Base-by-base conservation (phyloP, 2,329 filamentous ascomycete species). In the Botrytis byssoidea region DNA sequence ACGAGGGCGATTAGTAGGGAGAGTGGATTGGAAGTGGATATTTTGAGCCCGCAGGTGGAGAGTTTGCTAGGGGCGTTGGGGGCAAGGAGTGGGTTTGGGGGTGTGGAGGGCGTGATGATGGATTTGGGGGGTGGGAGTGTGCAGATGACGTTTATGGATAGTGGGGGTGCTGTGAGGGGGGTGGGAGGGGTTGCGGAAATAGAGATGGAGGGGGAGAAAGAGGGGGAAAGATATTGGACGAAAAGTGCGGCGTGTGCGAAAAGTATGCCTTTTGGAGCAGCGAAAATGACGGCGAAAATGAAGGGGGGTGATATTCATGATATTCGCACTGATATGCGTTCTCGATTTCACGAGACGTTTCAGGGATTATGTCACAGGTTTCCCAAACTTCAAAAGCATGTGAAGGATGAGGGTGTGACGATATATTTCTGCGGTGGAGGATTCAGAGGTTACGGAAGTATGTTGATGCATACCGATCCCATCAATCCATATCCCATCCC, bases 361-460 rank as follows among this genome's bases (percentile, higher is more conserved):
- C 81, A 83, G 25, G 82, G n/a, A 81, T 91, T 42, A 84, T 85
- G 75, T 77, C 79, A 60, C 81, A 79, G 57, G 90, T 89, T 74
- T 83, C 87, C 5, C 78, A 79, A 29, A 48, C n/a, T 65, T 10
- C 55, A 64, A 9, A 10, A 44, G 37, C 70, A 66, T 29, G 65
- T 57, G 8, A 55, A 70, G 22, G 35, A 37, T 61, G 85, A 84
- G 1, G 87, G 87, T 7, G 85, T 94, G 73, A 89, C 92, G 48
- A 85, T 97, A 14, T 97, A 95, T 81, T 89, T 98, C 73, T 97
- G 93, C 75, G 95, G 95, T 61, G 95, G 95, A 37, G 95, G 95
- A 0, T 97, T 97, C 80, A 87, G 95, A 51, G 95, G 95, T 25
- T 97, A 97, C 86, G 95, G 94, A 10, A 97, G 93, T 82, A 90